Base-by-base conservation (phyloP, 2,329 filamentous ascomycete species). In the Pseudopyrenochaeta lycopersici region DNA sequence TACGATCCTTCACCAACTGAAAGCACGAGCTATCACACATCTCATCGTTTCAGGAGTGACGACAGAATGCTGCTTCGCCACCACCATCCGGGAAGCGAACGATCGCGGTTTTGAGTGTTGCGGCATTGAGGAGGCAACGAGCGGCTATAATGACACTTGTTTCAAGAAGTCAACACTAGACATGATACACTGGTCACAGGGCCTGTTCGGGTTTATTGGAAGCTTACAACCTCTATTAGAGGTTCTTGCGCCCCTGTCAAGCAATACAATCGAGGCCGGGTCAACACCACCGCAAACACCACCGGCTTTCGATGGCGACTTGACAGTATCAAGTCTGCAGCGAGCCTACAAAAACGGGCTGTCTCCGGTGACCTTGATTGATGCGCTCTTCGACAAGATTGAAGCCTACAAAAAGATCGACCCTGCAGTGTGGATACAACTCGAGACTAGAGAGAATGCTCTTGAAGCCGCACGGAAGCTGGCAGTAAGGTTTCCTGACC, bases 21-120 rank as follows among this genome's bases (percentile, higher is more conserved):
- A 84, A 54, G 81, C 82, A 20, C 75, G 80, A 58, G 84, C 81
- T 0, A 82, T 87, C 49, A 87, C 84, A 2, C 84, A 87, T 68
- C 68, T 87, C 1, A 71, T 88, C 1, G 77, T 87, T 31, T 74
- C 78, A n/a, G 84, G 84, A 1, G 83, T 86, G 10, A 86, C 84
- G 0, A 85, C 83, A 1, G 84, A 86, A 68, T 84, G 82, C 59
- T 86, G 84, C 60, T 84, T 87, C 46, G 81, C 81, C 7, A 83
- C 82, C 0, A 84, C 83, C 0, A 75, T 84, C 2, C 75, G 84
- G 32, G 85, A 87, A 68, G 82, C 82, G 29, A 84, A 83, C 52
- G 85, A 87, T 62, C 79, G 85, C n/a, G 85, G 85, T 0, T 86
- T 85, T 58, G 82, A 87, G 62, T 85, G 82, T 68, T 86, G 84